A percentile compares a stretch with the other conserved stretches of the same genome.
These are phyloP conservation scores for Talaromyces sp. DNA, from an alignment of 2,329 filamentous ascomycete genomes.

Conservation along the genomic window DNA sequence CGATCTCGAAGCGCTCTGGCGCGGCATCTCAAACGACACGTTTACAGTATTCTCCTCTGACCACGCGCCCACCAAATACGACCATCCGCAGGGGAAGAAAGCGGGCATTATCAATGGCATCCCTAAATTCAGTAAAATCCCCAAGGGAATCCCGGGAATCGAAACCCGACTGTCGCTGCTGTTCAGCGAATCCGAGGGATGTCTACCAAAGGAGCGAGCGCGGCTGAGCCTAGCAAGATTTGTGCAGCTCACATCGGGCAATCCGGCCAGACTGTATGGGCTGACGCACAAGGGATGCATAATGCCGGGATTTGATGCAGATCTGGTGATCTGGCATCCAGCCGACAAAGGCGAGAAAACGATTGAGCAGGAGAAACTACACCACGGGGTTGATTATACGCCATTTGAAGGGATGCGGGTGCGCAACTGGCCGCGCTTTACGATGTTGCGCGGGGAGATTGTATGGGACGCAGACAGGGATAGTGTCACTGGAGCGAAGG, in stretches of 20 bases:
- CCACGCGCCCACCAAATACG: slow-evolving; percentile 36
- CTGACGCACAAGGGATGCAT: slow-evolving; percentile 48
- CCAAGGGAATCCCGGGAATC: slow-evolving; percentile 54
- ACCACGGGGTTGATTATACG: slow-evolving; percentile 60
- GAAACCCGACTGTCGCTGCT: slow-evolving; percentile 52
- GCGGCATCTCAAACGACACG: slow-evolving; percentile 48
- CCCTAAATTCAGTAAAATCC: slow-evolving; percentile 32
- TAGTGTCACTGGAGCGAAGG: slow-evolving; percentile 46
- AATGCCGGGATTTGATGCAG: slow-evolving; percentile 51
- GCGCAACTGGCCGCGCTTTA: slow-evolving; percentile 58
- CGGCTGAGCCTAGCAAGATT: slow-evolving; percentile 9
- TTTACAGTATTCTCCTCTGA: slow-evolving; percentile 52
- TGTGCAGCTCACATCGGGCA: slow-evolving; percentile 10
- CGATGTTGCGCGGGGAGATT: slow-evolving; percentile 53
- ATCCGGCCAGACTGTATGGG: slow-evolving; percentile 49
- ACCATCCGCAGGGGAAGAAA: slow-evolving; percentile 10
- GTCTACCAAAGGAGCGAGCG: slow-evolving; percentile 18
- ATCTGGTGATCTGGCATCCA: slow-evolving; percentile 56
- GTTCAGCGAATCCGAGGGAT: slow-evolving; percentile 16
- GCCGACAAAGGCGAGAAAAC: slow-evolving; percentile 10
- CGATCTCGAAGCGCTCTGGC: slow-evolving; percentile 51
- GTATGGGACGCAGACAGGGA: slow-evolving; percentile 50
- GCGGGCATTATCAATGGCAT: slow-evolving; percentile 6
- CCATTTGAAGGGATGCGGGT: slow-evolving; percentile 56
- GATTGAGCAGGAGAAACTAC: slow-evolving; percentile 46